Evolutionary conservation across 2,329 filamentous ascomycete genomes (phyloP), one percentile per base, ranked within the genome.

Genomic region (Curvularia eragrostidis): DNA sequence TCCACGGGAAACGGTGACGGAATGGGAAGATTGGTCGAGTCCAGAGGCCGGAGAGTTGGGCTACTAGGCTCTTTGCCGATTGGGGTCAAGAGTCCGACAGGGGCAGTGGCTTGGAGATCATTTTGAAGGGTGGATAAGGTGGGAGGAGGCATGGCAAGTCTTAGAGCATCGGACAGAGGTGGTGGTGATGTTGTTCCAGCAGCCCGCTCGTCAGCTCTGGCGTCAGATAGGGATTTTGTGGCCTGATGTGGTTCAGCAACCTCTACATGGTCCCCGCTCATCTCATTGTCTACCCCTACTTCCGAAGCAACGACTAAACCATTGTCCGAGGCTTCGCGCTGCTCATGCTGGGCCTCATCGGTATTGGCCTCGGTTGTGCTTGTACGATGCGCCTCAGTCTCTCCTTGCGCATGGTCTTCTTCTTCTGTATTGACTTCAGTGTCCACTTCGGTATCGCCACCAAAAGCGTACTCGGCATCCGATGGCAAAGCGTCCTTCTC

Each of bases 401-500:
- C 41, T 5, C 56, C 57, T 28, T 54, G 53, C 8, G 36, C 52
- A 21, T 49, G 51, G 2, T 55, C 56, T 18, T 65, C 67, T 36
- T 65, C 61, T 23, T 63, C 62, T 13, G 62, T 60, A 15, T 62
- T 62, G 6, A 62, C 58, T 42, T 69, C 66, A 1, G 70, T 73
- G 13, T 74, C 70, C 10, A 67, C 58, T 46, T 72, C 68, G 1
- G 72, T 73, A 43, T 74, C 73, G 10, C 68, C 71, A 28, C 64
- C 67, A 52, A 68, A 66, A 24, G 66, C 63, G 64, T 82, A 76
- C 19, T 80, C 81, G 67, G 87, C 83, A 4, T 89, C 23, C 19
- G 30, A 19, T 13, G 24, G 10, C 26, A 26, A 8, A 3, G 8
- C 38, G 8, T 24, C 26, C 10, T 51, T 18, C 5, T 50, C 47